Conservation (phyloP, 2,329 filamentous ascomycete species). For the Paraconiothyrium sp. region DNA sequence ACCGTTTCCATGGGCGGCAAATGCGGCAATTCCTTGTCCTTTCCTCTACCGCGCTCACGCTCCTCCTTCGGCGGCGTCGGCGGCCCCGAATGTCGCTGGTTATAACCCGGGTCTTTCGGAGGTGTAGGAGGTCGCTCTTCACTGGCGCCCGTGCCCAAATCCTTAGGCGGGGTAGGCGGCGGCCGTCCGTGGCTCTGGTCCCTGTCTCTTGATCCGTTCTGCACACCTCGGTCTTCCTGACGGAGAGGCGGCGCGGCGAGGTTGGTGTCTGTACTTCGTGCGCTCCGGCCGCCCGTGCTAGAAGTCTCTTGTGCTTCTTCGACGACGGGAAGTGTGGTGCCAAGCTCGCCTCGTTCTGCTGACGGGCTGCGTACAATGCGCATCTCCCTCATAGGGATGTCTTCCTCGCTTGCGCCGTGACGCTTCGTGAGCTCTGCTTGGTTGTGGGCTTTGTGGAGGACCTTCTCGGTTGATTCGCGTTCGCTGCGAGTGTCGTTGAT, state of each 20-base stretch:
- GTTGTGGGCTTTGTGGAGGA: constrained; percentile 69
- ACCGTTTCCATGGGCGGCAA: constrained; percentile 45
- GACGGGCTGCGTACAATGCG: constrained; percentile 66
- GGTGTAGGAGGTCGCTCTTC: constrained; percentile 49
- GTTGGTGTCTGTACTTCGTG: constrained; percentile 43
- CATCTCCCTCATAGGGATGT: constrained; percentile 71
- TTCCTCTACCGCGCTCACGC: constrained; percentile 32
- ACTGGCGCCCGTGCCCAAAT: constrained; percentile 35
- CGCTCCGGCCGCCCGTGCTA: constrained; percentile 70
- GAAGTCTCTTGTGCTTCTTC: constrained; percentile 86
- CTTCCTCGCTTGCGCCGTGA: constrained; percentile 58
- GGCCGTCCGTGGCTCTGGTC: constrained; percentile 46
- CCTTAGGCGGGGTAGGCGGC: constrained; percentile 58
- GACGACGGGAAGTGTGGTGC: constrained; percentile 79
- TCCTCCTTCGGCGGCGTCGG: constrained; percentile 54
- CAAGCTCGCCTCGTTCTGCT: constrained; percentile 64
- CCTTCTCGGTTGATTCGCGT: constrained; percentile 58
- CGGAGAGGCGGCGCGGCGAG: constrained; percentile 34
- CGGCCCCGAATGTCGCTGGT: constrained; percentile 41
- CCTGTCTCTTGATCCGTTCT: constrained; percentile 30
- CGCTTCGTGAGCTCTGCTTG: constrained; percentile 67
- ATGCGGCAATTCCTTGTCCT: constrained; percentile 48
- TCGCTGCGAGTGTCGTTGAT: constrained; percentile 45
- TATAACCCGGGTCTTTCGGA: constrained; percentile 45
- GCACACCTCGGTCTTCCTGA: constrained; percentile 23